Evolutionary conservation across 768 basidiomycete genomes (phyloP).

Genomic region (Termitomyces sp.): DNA sequence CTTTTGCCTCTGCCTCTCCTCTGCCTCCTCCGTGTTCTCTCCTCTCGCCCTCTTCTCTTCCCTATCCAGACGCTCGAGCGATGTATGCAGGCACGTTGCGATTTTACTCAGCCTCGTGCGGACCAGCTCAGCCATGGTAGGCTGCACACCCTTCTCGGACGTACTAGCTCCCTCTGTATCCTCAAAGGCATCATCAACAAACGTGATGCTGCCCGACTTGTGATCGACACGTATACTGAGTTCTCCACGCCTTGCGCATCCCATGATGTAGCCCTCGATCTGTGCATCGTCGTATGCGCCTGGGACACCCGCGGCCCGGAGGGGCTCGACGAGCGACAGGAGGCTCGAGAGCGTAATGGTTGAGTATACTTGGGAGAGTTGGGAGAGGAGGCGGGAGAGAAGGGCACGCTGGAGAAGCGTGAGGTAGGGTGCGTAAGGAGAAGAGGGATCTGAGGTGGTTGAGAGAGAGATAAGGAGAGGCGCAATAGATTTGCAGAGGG

Average conservation of each 20-base stretch:
- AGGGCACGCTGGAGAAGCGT: conserved; percentile 89
- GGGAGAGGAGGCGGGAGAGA: conserved; percentile 84
- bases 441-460: conserved; percentile 25
- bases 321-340: conserved; percentile 72
- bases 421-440: conserved; percentile 75
- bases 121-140: conserved; percentile 65
- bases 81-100: conserved; percentile 66
- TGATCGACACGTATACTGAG: conserved; percentile 87
- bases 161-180: conserved; percentile 26
- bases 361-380: conserved; percentile 90
- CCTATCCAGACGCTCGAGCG: conserved; percentile 49
- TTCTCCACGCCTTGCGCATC: conserved; percentile 83
- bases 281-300: conserved; percentile 67
- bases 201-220: conserved; percentile 76
- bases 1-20: conserved; percentile 53
- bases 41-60: conserved; percentile 32
- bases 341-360: conserved; percentile 78
- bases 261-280: conserved; percentile 90
- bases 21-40: conserved; percentile 26
- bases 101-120: conserved; percentile 75
- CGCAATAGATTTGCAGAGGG: conserved; percentile 71
- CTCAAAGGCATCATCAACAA: conserved; percentile 71
- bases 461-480: conserved; percentile 67
- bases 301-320: conserved; percentile 48
- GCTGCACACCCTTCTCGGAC: conserved; percentile 51